Evolutionary conservation across 331 rosid species (phyloP), one percentile per base, ranked within the genome.

Genomic region (Arachis monticola): DNA sequence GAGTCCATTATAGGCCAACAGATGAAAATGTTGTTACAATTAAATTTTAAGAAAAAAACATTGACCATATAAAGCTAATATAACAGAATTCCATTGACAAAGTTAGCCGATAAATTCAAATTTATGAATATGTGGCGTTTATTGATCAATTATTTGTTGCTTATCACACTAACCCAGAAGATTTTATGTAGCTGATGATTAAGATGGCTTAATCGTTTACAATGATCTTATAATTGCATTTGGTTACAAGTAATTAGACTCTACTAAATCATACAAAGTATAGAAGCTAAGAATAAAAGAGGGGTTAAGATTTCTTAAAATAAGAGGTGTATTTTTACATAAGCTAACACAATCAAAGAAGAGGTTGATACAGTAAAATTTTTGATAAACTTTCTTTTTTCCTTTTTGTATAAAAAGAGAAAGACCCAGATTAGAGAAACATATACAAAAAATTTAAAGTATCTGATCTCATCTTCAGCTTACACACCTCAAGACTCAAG

Each of bases 381-480:
- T 67, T 72, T 79, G 72, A 60, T 65, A 69, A 79, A 65, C 78
- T 27, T 27, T 27, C 30, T 27, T 27, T 27, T 27, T 53, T 53
- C 7, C 8, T 42, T 73, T 83, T 79, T 84, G 83, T 85, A 86
- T 88, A 85, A 76, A 50, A 10, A 55, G 57, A 60, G 47, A 65
- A 62, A 45, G 46, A 62, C 53, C 52, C 77, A 7, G 32, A 81
- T 80, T 60, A 77, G 82, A 74, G 42, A 73, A 66, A 79, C 82
- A 72, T 64, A 14, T 80, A 83, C 80, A 83, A 61, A 58, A 79
- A 74, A 69, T 45, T 65, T 70, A 76, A 11, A 72, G 83, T 62
- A 65, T 62, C 30, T 27, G 30, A 27, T 27, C 85, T 56, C 69
- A 62, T 79, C 83, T 63, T 74, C 70, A 71, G 63, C 76, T 79